These are phyloP conservation scores for Elsinoe ampelina DNA, from an alignment of 2,329 filamentous ascomycete genomes.

Conservation along the genomic window DNA sequence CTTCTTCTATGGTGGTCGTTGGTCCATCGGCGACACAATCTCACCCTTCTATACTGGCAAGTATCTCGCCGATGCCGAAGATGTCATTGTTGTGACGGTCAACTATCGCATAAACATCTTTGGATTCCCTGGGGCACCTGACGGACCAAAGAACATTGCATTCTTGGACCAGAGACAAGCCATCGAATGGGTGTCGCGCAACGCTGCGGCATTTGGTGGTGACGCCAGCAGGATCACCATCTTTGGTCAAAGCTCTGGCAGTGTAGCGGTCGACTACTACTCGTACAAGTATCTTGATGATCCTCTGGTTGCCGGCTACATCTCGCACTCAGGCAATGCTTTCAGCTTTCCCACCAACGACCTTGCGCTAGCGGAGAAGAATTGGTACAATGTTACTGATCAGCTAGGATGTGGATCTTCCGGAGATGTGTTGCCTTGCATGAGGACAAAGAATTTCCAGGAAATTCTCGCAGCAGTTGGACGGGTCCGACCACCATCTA, in stretches of 20 bases:
- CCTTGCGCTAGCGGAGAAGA: slow-evolving; percentile 26
- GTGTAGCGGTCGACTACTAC: slow-evolving; percentile 38
- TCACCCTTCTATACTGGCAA: slow-evolving; percentile 31
- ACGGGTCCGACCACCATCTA: slow-evolving; percentile 17
- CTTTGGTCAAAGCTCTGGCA: slow-evolving; percentile 32
- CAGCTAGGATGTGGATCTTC: slow-evolving; percentile 34
- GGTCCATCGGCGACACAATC: slow-evolving; percentile 10
- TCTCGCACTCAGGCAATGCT: slow-evolving; percentile 32
- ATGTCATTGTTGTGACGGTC: slow-evolving; percentile 34
- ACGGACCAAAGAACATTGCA: slow-evolving; percentile 27
- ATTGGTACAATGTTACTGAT: slow-evolving; percentile 36
- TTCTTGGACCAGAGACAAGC: slow-evolving; percentile 33
- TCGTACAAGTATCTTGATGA: slow-evolving; percentile 30
- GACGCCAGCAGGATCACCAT: slow-evolving; percentile 32
- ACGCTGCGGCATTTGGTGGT: slow-evolving; percentile 35
- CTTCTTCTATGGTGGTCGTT: slow-evolving; percentile 39
- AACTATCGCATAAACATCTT: slow-evolving; percentile 30
- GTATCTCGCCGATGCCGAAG: slow-evolving; percentile 33
- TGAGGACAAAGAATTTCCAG: slow-evolving; percentile 17
- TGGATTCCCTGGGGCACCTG: slow-evolving; percentile 28
- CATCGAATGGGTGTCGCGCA: slow-evolving; percentile 32
- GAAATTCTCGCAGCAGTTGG: slow-evolving; percentile 18
- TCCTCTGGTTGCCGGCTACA: slow-evolving; percentile 31
- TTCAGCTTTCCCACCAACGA: slow-evolving; percentile 38
- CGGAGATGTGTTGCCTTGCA: slow-evolving; percentile 17